Evolutionary conservation across 768 basidiomycete genomes (phyloP).

Genomic region (Tulasnella sp.): DNA sequence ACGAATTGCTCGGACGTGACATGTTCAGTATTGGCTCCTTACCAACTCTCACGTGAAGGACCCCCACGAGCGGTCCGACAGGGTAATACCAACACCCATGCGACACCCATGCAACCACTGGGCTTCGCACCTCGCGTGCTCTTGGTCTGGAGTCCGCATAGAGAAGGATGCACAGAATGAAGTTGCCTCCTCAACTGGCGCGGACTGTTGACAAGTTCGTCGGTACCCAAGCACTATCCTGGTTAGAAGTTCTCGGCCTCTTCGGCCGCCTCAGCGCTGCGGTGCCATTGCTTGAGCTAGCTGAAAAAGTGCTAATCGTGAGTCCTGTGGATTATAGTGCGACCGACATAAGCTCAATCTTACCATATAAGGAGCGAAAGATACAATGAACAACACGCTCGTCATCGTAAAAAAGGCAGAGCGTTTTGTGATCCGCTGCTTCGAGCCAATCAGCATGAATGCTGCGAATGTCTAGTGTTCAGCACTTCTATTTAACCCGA

Average conservation of each 20-base stretch:
- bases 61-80: not conserved
- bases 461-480: not conserved
- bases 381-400: not conserved
- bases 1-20: not conserved
- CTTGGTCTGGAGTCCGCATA: not conserved
- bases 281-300: not conserved
- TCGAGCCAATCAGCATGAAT: not conserved
- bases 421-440: not conserved
- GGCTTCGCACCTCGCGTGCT: not conserved
- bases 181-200: not conserved
- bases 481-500: not conserved
- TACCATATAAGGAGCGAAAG: not conserved
- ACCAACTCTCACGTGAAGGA: not conserved
- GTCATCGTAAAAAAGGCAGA: not conserved
- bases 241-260: slow-evolving; percentile 1
- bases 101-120: not conserved
- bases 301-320: not conserved
- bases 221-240: not conserved
- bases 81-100: not conserved
- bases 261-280: not conserved
- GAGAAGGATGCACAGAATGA: too few relatives aligned
- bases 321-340: not conserved
- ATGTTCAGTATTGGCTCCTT: not conserved
- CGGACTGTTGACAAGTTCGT: not conserved
- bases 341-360: not conserved